Evolutionary conservation across 495 filamentous ascomycete species (phyloP).

Genomic region (Lasiosphaeria hispida): DNA sequence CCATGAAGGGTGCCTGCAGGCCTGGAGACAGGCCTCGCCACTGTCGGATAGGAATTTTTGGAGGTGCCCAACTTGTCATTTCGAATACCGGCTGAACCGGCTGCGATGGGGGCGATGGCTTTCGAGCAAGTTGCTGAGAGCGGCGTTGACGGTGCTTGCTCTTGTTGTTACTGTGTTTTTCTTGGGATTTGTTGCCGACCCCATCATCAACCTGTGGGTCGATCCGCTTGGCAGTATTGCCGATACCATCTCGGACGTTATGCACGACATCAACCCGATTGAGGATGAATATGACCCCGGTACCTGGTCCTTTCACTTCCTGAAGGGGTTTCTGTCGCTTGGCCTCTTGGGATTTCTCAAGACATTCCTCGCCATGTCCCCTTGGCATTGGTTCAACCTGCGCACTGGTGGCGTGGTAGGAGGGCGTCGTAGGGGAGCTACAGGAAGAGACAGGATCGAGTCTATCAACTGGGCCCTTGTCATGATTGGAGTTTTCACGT

Average conservation of each 20-base stretch:
- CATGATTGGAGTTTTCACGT: conserved; percentile 73
- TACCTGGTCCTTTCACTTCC: conserved; percentile 76
- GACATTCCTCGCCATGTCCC: conserved; percentile 68
- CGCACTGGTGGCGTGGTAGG: conserved; percentile 43
- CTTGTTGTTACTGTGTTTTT: conserved; percentile 69
- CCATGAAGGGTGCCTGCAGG: conserved; percentile 87
- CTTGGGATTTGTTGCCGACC: conserved; percentile 88
- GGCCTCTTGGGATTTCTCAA: conserved; percentile 85
- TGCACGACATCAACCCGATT: conserved; percentile 29
- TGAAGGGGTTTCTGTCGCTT: conserved; percentile 82
- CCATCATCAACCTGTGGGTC: conserved; percentile 83
- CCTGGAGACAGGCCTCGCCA: conserved; percentile 78
- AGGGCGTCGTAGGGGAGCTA: conserved; percentile 51
- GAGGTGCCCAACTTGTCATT: conserved; percentile 85
- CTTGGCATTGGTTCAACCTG: conserved; percentile 74
- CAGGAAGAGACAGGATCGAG: conserved; percentile 69
- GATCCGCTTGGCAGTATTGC: conserved; percentile 59
- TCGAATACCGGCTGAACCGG: conserved; percentile 77
- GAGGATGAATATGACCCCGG: conserved; percentile 45
- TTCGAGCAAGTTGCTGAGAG: conserved; percentile 61
- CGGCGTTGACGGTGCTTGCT: conserved; percentile 65
- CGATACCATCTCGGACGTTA: conserved; percentile 37
- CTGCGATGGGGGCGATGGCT: conserved; percentile 74
- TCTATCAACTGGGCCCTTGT: conserved; percentile 75
- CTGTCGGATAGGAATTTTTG: conserved; percentile 69